Evolutionary conservation across 208 protist species (phyloP), one percentile per base, ranked within the genome.

Genomic region (Acanthamoeba sp.): DNA sequence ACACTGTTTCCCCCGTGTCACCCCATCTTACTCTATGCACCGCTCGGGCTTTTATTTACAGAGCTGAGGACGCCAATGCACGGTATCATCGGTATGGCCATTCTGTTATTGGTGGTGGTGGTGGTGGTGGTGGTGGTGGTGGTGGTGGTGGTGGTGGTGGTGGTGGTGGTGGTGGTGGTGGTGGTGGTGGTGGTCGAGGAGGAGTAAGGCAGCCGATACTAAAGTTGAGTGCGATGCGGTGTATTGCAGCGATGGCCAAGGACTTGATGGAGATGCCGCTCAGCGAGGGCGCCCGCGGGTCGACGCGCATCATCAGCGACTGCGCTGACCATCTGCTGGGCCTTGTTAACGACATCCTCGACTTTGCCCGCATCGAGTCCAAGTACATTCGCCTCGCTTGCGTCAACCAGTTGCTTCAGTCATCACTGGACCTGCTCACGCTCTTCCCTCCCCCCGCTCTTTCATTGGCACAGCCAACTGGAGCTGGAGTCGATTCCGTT

Each of bases 61-160:
- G 71, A 89, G 50, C 80, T 89, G n/a, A 10, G 80, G 7, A 89
- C 80, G 48, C 80, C 80, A 6, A 89, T 89, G 80, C 80, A 89
- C 42, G 80, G 80, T 38, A 89, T 89, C 40, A 64, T 89, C 6
- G 80, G 50, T 64, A 64, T 3, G 40, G 3, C 71, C 22, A 66
- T 12, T 34, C 59, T 34, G 27, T 12, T 22, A 14, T n/a, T 27
- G 2, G 1, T 34, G 24, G 27, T 66, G 59, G 7, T n/a, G 10
- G 20, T 66, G 59, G 1, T n/a, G 10, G 7, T 66, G 59, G 1
- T 2, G 1, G 62, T 36, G 62, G 3, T 3, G 3, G 24, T 71
- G 62, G 2, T 3, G 3, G 62, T 36, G 32, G 3, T 2, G 3
- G n/a, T 71, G n/a, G 3, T 2, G 2, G 24, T 34, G 24, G 3